Evolutionary conservation across 495 filamentous ascomycete species (phyloP).

Genomic region (Xylaria acuta): DNA sequence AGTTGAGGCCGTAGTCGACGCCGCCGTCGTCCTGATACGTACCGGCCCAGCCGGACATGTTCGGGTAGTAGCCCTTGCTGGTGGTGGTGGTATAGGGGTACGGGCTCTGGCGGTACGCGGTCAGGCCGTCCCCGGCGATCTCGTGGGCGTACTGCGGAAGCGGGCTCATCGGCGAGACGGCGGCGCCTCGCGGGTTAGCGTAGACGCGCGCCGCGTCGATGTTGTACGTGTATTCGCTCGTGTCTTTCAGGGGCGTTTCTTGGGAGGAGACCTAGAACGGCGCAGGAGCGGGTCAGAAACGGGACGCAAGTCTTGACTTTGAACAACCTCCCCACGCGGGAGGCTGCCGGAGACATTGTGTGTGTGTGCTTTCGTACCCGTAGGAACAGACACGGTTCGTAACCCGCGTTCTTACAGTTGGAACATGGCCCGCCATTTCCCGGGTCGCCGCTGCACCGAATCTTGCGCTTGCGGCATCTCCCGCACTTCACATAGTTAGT

Average conservation of each 20-base stretch:
- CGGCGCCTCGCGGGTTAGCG: constrained; percentile 42
- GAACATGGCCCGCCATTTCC: constrained; percentile 76
- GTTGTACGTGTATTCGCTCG: constrained; percentile 48
- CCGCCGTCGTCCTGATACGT: constrained; percentile 43
- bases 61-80: constrained; percentile 44
- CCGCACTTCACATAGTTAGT: constrained; percentile 67
- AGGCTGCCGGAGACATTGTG: background rate
- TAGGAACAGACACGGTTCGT: constrained; percentile 75
- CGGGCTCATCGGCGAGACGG: constrained; percentile 31
- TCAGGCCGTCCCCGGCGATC: constrained; percentile 38
- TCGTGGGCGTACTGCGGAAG: constrained; percentile 39
- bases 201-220: constrained; percentile 48
- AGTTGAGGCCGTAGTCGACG: constrained; percentile 49
- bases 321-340: background rate
- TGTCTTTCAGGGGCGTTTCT: constrained; percentile 51
- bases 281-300: constrained; percentile 23
- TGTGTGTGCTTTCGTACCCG: constrained; percentile 60
- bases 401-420: constrained; percentile 80
- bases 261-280: constrained; percentile 53
- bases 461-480: constrained; percentile 92
- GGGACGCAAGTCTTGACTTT: background rate
- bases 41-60: constrained; percentile 41
- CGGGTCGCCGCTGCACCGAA: constrained; percentile 90
- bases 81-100: constrained; percentile 40
- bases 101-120: constrained; percentile 39